Percentiles rank a stretch among this genome's conserved stretches.
Evolutionary conservation across 176 grass and related monocot genomes (phyloP).

Genomic region (Hsuehochloa calcarea): DNA sequence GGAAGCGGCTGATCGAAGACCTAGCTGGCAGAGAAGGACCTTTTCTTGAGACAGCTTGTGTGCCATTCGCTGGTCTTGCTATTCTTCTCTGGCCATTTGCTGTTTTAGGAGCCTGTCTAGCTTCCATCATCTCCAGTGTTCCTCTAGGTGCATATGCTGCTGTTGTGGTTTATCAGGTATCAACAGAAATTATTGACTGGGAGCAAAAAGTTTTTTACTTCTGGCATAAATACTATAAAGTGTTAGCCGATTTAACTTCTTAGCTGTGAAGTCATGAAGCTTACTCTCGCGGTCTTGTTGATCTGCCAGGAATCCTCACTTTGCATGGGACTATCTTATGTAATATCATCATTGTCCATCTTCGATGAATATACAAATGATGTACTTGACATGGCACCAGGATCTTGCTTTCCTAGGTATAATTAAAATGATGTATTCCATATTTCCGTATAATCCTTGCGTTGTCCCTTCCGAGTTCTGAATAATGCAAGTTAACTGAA

Average conservation of each 20-base stretch:
- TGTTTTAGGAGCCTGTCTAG: conserved; percentile 68
- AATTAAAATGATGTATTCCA: not conserved
- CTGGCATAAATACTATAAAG: conserved; percentile 1
- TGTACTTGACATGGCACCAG: conserved; percentile 88
- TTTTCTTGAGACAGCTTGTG: conserved; percentile 87
- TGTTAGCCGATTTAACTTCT: conserved; percentile 8
- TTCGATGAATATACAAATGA: conserved; percentile 98
- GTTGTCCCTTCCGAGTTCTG: conserved; percentile 5
- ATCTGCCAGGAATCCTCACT: conserved; percentile 78
- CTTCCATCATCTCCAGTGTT: conserved; percentile 67
- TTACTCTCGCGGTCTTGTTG: conserved; percentile 17
- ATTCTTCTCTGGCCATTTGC: conserved; percentile 94
- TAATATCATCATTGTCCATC: conserved; percentile 75
- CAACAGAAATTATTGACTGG: not conserved
- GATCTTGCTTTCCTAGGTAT: conserved; percentile 94
- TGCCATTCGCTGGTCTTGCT: conserved; percentile 90
- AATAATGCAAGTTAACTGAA: conserved; percentile 16
- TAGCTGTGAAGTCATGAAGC: not conserved
- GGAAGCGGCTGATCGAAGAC: conserved; percentile 79
- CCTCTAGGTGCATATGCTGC: conserved; percentile 79
- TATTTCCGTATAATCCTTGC: not conserved
- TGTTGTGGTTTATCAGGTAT: conserved; percentile 89
- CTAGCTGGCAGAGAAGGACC: conserved; percentile 87
- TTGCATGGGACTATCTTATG: conserved; percentile 67
- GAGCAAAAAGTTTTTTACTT: not conserved